phyloP scores from a whole-genome alignment of 106 monocot genomes.

The Amphibolis antarctica region DNA sequence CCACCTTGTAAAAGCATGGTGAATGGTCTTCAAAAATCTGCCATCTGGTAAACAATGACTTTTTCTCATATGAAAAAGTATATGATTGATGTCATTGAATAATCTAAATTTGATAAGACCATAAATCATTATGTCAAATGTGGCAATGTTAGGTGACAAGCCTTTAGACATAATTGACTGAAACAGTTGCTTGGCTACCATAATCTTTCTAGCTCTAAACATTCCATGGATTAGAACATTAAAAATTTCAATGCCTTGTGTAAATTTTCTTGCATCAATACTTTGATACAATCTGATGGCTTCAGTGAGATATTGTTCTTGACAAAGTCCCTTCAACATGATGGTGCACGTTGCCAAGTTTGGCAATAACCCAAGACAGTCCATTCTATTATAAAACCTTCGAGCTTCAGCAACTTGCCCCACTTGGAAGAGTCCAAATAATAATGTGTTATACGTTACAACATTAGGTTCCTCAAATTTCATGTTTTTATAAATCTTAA shows the following conservation, averaged over 20 bases:
- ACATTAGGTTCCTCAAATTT: constrained; percentile 9
- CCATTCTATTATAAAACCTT: not conserved
- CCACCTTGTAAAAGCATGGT: constrained; percentile 3
- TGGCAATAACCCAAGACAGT: not conserved
- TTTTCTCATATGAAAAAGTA: constrained; percentile 1
- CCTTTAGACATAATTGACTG: not conserved
- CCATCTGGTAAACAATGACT: constrained; percentile 1
- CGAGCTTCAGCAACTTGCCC: not conserved
- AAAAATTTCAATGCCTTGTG: constrained; percentile 7
- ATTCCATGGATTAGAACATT: constrained; percentile 16
- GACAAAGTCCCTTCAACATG: constrained; percentile 6
- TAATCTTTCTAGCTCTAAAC: constrained; percentile 8
- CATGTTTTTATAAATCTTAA: constrained; percentile 10
- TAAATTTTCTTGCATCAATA: constrained; percentile 2
- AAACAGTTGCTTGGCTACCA: constrained; percentile 2
- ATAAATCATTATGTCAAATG: no score
- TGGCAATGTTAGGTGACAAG: constrained; percentile 3
- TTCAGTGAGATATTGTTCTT: not conserved
- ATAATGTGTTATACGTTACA: constrained; percentile 10
- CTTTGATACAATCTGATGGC: constrained; percentile 4
- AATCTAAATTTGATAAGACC: not conserved
- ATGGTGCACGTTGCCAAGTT: constrained; percentile 3
- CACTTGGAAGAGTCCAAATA: constrained; percentile 5
- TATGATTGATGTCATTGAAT: not conserved
- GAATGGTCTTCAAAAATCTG: constrained; percentile 9